Percentiles rank a stretch among this genome's conserved stretches.
phyloP scores from a whole-genome alignment of 768 basidiomycete genomes.

The Boletellus ananiceps region DNA sequence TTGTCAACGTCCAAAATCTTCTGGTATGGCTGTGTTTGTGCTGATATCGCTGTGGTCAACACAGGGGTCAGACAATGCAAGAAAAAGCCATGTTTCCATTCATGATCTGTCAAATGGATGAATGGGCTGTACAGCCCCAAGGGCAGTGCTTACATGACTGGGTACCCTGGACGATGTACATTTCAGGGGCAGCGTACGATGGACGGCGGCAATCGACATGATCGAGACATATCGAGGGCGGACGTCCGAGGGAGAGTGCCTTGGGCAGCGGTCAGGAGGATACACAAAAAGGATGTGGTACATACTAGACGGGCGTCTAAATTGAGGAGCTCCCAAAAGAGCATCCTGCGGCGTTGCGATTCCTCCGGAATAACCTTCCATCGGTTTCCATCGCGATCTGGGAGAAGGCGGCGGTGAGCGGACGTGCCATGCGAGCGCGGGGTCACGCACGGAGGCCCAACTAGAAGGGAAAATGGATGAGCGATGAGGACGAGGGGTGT shows the following conservation, averaged over 20 bases:
- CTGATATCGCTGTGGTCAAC: constrained; percentile 51
- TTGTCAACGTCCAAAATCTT: constrained; percentile 51
- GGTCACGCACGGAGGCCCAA: constrained; percentile 59
- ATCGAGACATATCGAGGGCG: constrained; percentile 59
- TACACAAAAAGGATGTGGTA: constrained; percentile 13
- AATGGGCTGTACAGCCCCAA: constrained; percentile 5
- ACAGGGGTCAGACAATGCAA: constrained; percentile 59
- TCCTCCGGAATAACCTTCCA: constrained; percentile 68
- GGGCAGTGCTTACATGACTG: constrained; percentile 27
- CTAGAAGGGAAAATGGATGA: constrained; percentile 30
- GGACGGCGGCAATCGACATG: constrained; percentile 59
- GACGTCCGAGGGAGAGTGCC: constrained; percentile 68
- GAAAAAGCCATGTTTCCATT: constrained; percentile 69
- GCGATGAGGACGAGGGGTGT: neutral
- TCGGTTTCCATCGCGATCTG: constrained; percentile 66
- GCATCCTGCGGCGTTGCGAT: constrained; percentile 59
- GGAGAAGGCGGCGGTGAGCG: constrained; percentile 25
- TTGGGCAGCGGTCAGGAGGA: constrained; percentile 24
- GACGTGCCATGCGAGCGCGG: constrained; percentile 3
- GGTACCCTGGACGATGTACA: constrained; percentile 26
- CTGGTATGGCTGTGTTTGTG: constrained; percentile 48
- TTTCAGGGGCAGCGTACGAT: constrained; percentile 28
- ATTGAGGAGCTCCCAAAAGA: constrained; percentile 74
- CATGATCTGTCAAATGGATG: constrained; percentile 45
- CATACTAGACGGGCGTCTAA: constrained; percentile 65